phyloP scores from a whole-genome alignment of 2,329 filamentous ascomycete species.

The Zymoseptoria ardabiliae region DNA sequence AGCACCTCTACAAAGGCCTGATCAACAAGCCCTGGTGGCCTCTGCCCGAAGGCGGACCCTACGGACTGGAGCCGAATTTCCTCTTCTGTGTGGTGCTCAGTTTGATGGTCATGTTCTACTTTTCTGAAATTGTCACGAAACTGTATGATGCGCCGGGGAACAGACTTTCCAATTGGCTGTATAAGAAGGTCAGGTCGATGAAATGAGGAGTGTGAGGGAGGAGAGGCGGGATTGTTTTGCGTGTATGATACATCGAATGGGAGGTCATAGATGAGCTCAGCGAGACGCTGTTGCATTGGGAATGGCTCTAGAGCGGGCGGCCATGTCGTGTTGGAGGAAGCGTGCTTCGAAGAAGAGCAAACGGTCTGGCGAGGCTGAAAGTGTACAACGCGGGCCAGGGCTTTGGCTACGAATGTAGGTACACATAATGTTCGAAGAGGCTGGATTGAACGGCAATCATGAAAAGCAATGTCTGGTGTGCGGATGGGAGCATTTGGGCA shows the following conservation, averaged over 20 bases:
- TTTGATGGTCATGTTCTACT: constrained; percentile 21
- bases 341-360: not conserved
- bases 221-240: not conserved
- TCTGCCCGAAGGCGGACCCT: constrained; percentile 17
- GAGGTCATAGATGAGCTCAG: not conserved
- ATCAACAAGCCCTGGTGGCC: constrained; percentile 21
- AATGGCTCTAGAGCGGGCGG: not conserved
- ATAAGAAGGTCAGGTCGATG: constrained; percentile 14
- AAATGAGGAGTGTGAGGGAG: constrained; percentile 1
- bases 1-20: constrained; percentile 16
- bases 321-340: not conserved
- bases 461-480: not conserved
- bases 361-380: not conserved
- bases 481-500: not conserved
- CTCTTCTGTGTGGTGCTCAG: constrained; percentile 17
- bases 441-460: not conserved
- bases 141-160: constrained; percentile 20
- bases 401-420: too few species aligned
- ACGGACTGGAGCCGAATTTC: constrained; percentile 21
- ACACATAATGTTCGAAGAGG: not conserved
- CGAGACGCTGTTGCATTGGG: not conserved
- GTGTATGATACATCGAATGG: not conserved
- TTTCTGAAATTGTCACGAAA: constrained; percentile 22
- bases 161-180: constrained; percentile 18
- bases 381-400: too few species aligned